Evolutionary conservation across 306 rosid genomes (phyloP).

Genomic region (Casuarina glauca): DNA sequence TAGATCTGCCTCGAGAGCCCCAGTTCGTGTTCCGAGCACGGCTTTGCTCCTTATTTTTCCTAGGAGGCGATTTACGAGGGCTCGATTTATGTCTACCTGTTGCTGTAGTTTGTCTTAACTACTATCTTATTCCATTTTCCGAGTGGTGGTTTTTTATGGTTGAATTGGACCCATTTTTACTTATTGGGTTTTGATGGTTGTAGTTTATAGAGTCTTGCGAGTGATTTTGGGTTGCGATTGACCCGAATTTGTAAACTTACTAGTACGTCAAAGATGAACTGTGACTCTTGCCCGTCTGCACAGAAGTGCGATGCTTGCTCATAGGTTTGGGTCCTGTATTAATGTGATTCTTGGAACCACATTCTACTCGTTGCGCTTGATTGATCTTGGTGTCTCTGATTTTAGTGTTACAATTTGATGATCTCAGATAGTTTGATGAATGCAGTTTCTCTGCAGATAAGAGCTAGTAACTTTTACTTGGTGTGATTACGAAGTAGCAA

Average conservation of each 20-base stretch:
- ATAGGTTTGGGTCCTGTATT: not conserved
- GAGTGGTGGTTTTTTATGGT: slow-evolving; percentile 3
- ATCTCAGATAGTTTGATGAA: not conserved
- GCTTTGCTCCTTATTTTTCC: not conserved
- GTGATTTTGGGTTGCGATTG: not conserved
- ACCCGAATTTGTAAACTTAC: not conserved
- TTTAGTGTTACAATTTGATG: not conserved
- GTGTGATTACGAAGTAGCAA: not conserved
- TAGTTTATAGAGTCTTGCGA: not conserved
- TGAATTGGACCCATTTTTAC: slow-evolving; percentile 9
- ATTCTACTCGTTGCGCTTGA: not conserved
- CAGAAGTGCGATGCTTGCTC: not conserved
- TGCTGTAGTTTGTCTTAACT: slow-evolving; percentile 12
- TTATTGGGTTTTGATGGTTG: slow-evolving; percentile 17
- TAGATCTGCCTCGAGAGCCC: slow-evolving; percentile 43
- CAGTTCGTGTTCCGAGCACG: slow-evolving; percentile 20
- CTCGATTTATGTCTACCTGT: slow-evolving; percentile 18
- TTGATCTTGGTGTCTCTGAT: not conserved
- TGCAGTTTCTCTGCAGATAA: not conserved
- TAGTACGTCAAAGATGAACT: not conserved
- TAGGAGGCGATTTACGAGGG: slow-evolving; percentile 9
- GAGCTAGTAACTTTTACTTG: not conserved
- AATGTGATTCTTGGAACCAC: not conserved
- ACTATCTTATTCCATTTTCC: not conserved
- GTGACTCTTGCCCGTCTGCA: not conserved